Conservation (phyloP, 306 rosid genomes). For the Herpetospermum pedunculosum region DNA sequence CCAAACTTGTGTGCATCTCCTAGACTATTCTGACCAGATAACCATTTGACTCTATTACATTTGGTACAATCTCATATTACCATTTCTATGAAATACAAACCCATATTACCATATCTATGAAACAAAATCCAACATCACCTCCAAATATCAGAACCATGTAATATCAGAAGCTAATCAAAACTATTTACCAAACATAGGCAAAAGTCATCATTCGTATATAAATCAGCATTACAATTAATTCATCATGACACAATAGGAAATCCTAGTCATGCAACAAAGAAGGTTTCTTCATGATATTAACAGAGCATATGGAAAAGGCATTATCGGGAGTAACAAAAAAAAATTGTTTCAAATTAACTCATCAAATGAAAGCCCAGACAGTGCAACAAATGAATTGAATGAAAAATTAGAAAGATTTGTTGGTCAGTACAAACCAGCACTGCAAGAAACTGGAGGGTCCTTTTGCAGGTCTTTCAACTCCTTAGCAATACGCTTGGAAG, state of each 20-base stretch:
- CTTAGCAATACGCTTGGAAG: constrained; percentile 44
- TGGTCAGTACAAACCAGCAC: constrained; percentile 37
- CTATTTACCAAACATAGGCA: not conserved
- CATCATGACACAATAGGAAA: not conserved
- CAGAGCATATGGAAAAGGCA: not conserved
- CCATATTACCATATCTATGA: not conserved
- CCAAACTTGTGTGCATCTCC: too few relatives aligned
- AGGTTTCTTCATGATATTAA: not conserved
- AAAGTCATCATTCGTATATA: not conserved
- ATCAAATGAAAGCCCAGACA: not conserved
- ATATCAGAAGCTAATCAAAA: not conserved
- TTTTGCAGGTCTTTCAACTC: constrained; percentile 56
- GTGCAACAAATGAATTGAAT: not conserved
- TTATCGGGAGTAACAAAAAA: not conserved
- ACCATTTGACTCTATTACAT: too few relatives aligned
- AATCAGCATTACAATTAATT: not conserved
- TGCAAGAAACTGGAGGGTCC: constrained; percentile 57
- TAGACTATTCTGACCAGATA: too few relatives aligned
- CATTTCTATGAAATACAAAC: not conserved
- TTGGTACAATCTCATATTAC: too few relatives aligned
- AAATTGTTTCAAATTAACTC: not conserved
- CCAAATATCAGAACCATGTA: not conserved
- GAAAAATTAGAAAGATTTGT: not conserved
- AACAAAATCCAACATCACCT: not conserved
- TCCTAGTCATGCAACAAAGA: not conserved